Percentiles rank a stretch among this genome's conserved stretches.
These are phyloP conservation scores for Aspergillus sp. DNA, from an alignment of 2,329 filamentous ascomycete species.

Conservation along the genomic window DNA sequence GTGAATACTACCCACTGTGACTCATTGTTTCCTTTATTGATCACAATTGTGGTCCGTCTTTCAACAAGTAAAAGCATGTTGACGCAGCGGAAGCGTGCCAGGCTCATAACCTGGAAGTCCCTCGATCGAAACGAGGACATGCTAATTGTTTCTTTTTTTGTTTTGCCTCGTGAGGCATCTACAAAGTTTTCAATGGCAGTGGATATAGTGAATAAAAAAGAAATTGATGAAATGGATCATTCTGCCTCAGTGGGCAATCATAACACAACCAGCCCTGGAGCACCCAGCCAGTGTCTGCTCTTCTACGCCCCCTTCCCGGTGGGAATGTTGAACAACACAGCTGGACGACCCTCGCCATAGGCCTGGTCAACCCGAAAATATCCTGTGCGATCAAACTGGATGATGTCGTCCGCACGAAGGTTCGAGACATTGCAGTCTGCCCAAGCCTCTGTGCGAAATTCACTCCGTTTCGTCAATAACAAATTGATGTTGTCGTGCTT, in stretches of 20 bases:
- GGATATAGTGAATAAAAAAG: no score
- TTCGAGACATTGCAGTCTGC: conserved; percentile 78
- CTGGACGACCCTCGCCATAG: conserved; percentile 58
- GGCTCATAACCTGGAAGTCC: conserved; percentile 49
- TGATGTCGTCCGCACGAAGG: conserved; percentile 83
- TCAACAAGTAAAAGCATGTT: conserved; percentile 31
- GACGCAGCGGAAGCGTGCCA: conserved; percentile 48
- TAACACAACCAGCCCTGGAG: no score
- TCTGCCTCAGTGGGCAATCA: no score
- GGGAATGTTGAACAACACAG: conserved; percentile 68
- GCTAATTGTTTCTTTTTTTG: conserved; percentile 10
- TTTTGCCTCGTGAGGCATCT: not conserved
- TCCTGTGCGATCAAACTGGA: conserved; percentile 91
- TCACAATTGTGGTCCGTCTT: not conserved
- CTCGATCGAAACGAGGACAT: conserved; percentile 32
- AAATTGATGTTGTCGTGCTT: conserved; percentile 70
- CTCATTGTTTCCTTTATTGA: not conserved
- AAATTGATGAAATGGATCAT: no score
- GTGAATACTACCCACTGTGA: not conserved
- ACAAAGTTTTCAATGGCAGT: no score
- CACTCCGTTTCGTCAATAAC: conserved; percentile 25
- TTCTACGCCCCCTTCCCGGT: conserved; percentile 56
- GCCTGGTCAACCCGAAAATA: conserved; percentile 81
- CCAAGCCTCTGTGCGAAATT: conserved; percentile 69
- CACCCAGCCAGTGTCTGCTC: not conserved